A percentile compares a stretch with the other conserved stretches of the same genome.
These are phyloP conservation scores for Trichosanthes cucumerina DNA, from an alignment of 306 rosid species.

Conservation along the genomic window DNA sequence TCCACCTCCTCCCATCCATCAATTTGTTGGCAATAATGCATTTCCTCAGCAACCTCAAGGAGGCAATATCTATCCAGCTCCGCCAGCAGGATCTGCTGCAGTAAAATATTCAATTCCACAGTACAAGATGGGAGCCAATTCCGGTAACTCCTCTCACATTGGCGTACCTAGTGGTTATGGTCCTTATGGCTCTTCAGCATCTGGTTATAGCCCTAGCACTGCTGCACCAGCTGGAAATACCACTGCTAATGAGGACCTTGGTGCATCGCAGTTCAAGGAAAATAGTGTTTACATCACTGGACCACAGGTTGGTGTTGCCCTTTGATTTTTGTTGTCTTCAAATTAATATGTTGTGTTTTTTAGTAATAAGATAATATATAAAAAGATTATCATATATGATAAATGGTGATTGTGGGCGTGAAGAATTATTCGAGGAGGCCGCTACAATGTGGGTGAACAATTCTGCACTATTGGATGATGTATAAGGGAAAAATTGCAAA, in stretches of 20 bases:
- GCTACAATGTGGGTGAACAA: no score
- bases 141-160: constrained; percentile 61
- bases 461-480: no score
- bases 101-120: constrained; percentile 84
- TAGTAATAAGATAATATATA: background rate
- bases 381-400: background rate
- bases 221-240: constrained; percentile 56
- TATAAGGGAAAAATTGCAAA: no score
- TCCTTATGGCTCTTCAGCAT: constrained; percentile 67
- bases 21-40: constrained; percentile 73
- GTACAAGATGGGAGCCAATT: constrained; percentile 69
- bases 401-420: background rate
- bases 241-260: constrained; percentile 64
- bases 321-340: constrained; percentile 14
- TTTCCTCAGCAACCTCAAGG: constrained; percentile 92
- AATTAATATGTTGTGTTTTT: background rate
- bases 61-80: constrained; percentile 65
- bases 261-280: constrained; percentile 80
- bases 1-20: constrained; percentile 84
- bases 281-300: constrained; percentile 70
- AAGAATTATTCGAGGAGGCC: background rate
- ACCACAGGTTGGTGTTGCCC: constrained; percentile 59
- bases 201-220: constrained; percentile 74
- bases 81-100: constrained; percentile 56
- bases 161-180: constrained; percentile 77